Evolutionary conservation across 371 early-diverging fungal genomes (phyloP), one percentile per base, ranked within the genome.

Genomic region (Mucor saturninus): DNA sequence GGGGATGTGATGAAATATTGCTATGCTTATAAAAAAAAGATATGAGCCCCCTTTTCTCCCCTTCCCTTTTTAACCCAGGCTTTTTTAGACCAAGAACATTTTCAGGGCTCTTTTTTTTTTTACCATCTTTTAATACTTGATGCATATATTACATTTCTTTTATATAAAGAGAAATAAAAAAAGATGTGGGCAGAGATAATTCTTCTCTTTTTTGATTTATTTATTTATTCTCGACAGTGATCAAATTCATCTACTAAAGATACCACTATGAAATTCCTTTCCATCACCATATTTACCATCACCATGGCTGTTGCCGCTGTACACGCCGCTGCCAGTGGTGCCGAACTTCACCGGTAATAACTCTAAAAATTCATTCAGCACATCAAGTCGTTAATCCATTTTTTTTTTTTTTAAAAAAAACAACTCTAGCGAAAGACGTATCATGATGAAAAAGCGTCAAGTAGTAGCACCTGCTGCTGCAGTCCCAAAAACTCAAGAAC

Each of bases 241-340:
- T 29, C 52, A 50, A 15, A 38, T 38, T 35, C 13, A 51, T 57
- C 4, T 21, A 26, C 42, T 38, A 54, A 32, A 39, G 28, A 62
- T 26, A 32, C 2, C 13, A n/a, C 35, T n/a, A 64, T 64, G 65
- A 64, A 54, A 32, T 45, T 53, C 29, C 31, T 40, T 49, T 46
- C 46, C 7, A 15, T 59, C 21, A 13, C 59, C 8, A 54, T 54
- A 13, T 59, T 64, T 7, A 54, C 59, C 29, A 29, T 59, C 15
- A 54, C 59, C 31, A 54, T 54, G 35, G 46, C 54, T 43, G n/a
- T 49, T 54, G 39, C 65, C 54, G 54, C 37, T 46, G 54, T 46
- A 29, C 45, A 54, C 28, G 61, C 48, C 46, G 54, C 32, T 45
- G 14, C 54, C 11, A 14, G 46, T 30, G 48, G 45, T 14, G 32